Evolutionary conservation across 495 filamentous ascomycete species (phyloP), one percentile per base, ranked within the genome.

Genomic region (Tuber microsphaerosporum): DNA sequence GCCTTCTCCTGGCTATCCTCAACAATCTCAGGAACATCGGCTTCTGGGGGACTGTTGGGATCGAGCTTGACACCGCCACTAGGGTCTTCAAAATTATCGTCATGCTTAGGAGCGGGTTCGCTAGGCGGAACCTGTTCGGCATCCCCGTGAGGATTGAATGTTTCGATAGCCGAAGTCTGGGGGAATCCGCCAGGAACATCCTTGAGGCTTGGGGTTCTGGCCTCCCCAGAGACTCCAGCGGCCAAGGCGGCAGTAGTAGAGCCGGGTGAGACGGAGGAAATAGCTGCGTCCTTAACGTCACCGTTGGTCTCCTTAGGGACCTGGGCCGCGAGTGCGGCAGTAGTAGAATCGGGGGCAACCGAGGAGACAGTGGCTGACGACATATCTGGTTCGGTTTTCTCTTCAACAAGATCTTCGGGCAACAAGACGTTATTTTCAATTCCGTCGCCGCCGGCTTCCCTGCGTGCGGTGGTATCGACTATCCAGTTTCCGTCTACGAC

Each of bases 381-480:
- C 76, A 82, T 82, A 37, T 76, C 76, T 78, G 80, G 71, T 82
- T 87, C 83, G 83, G 83, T 51, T 84, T 85, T 16, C 84, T 83
- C 69, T 77, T 82, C 77, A 84, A 86, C 83, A 74, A 97, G 91
- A 77, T 92, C 88, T 75, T 93, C 88, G 22, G 92, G 91, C 20
- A 89, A 86, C 44, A 99, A 87, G 74, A 97, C 87, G 89, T 97
- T 98, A 87, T 98, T 97, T 76, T 92, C 86, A 87, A 93, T 96
- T 76, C 90, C 89, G 74, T 88, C 84, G 39, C 73, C 77, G 87
- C 97, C 96, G 75, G 86, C 88, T 85, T 96, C 93, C 84, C 90
- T 89, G 45, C 92, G 92, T 43, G 89, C 90, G 70, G 89, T 88
- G 80, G 89, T 89, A 83, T 97, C 92, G 80, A 90, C 92, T 51